Evolutionary conservation across 257 asterid species (phyloP).

Genomic region (Solanum corneliomulleri): DNA sequence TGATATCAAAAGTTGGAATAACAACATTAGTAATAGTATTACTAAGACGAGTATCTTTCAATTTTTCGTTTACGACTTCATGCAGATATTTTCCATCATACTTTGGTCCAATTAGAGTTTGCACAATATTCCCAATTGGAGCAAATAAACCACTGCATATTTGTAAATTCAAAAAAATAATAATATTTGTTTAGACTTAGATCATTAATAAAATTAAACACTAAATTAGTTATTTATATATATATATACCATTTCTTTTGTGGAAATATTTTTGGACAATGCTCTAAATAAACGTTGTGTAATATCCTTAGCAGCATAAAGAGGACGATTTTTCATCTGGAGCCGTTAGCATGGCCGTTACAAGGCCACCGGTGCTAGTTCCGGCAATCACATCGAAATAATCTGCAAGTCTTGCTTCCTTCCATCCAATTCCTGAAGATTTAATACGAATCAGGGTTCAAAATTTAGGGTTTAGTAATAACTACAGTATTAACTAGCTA

Average conservation of each 20-base stretch:
- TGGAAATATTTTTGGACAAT: constrained; percentile 33
- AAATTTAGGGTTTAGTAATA: too few relatives aligned
- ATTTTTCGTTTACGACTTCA: constrained; percentile 11
- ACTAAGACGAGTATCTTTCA: constrained; percentile 21
- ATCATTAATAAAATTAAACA: not conserved
- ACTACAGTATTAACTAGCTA: too few relatives aligned
- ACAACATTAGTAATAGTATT: constrained; percentile 37
- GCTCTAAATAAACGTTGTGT: constrained; percentile 29
- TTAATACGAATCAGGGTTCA: not conserved
- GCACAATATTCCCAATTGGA: not conserved
- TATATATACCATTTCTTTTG: not conserved
- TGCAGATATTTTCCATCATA: constrained; percentile 37
- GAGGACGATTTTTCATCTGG: constrained; percentile 45
- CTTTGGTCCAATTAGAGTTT: constrained; percentile 16
- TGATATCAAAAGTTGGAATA: constrained; percentile 46
- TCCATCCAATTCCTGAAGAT: constrained; percentile 32
- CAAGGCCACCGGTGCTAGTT: constrained; percentile 60
- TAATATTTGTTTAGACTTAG: not conserved
- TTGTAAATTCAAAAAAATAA: not conserved
- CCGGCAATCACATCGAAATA: constrained; percentile 60
- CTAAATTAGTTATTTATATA: too few relatives aligned
- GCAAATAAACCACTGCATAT: constrained; percentile 21
- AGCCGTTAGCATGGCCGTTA: constrained; percentile 49
- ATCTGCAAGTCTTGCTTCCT: constrained; percentile 47
- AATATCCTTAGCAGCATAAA: constrained; percentile 47